Base-by-base conservation (phyloP, 768 basidiomycete species). In the Termitomyces sp. region DNA sequence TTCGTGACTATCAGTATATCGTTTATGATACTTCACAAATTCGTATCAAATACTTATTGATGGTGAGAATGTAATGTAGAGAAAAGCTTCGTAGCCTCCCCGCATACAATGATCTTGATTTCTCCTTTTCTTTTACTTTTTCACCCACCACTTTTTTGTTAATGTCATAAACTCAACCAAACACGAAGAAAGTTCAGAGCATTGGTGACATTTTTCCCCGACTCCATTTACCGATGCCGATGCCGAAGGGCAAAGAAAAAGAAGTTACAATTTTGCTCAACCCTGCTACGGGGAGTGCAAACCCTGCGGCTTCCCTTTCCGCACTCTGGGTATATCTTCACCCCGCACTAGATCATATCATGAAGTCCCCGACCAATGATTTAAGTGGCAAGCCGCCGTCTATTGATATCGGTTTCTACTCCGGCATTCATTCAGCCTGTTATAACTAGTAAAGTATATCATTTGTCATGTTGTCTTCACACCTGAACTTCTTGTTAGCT, bases 351-450 rank as follows among this genome's bases (percentile, higher is more conserved):
- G 85, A 90, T 67, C 88, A 91, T 69, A 89, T 91, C 68, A 75
- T 91, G 58, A 86, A 86, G 63, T 82, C 82, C n/a, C 80, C 87
- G 31, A 81, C 82, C 33, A 85, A 86, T 67, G 76, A 79, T 62
- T 63, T 75, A 53, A 71, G 75, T 62, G 74, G 75, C 53, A 89
- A 87, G 68, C 83, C 87, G 6, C 89, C 89, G 37, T 75, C 86
- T 13, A 84, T 91, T 64, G 89, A 89, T 63, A 79, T 87, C 57
- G 79, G 74, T 30, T 87, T 88, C 63, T 88, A 90, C 67, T 83
- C 87, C 68, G 87, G 88, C 59, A 86, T 91, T 42, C 88, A 91
- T 70, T 88, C 89, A 20, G 87, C 88, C n/a, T 84, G 85, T 57
- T 91, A 91, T 77, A 89, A 90, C 75, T 91, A 89, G 81, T 85